phyloP scores from a whole-genome alignment of 805 yeast species.

The Saturnispora serradocipensis region DNA sequence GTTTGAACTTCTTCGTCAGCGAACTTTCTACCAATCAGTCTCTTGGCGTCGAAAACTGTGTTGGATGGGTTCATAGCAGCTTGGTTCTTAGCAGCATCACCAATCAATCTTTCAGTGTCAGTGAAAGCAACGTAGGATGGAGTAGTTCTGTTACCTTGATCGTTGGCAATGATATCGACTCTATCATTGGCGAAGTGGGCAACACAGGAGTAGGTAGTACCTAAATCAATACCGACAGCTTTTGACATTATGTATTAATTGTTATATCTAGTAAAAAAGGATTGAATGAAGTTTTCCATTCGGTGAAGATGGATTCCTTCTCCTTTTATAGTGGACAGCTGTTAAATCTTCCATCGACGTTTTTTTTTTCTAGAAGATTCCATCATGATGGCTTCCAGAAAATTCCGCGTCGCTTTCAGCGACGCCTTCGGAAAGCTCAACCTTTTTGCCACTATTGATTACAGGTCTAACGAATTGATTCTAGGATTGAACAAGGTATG shows the following conservation, averaged over 20 bases:
- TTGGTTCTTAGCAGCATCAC: conserved; percentile 97
- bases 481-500: conserved; percentile 38
- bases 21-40: conserved; percentile 85
- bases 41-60: conserved; percentile 87
- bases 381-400: conserved; percentile 1
- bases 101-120: conserved; percentile 84
- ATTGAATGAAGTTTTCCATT: neutral
- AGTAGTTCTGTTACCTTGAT: conserved; percentile 97
- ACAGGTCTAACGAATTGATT: neutral
- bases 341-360: neutral
- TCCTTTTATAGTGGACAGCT: neutral
- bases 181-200: conserved; percentile 88
- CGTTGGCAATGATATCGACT: conserved; percentile 94
- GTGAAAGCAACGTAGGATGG: conserved; percentile 96
- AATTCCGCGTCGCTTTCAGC: conserved; percentile 4
- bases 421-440: neutral
- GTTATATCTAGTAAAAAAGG: neutral
- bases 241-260: conserved; percentile 31
- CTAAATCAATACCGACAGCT: conserved; percentile 71
- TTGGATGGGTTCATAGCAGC: conserved; percentile 89
- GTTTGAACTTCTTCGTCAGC: conserved; percentile 79
- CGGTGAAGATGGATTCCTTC: neutral
- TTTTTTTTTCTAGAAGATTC: conserved; percentile 2
- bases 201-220: conserved; percentile 91
- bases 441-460: neutral